Evolutionary conservation across 768 basidiomycete genomes (phyloP).

Genomic region (Boletus subparvulus): DNA sequence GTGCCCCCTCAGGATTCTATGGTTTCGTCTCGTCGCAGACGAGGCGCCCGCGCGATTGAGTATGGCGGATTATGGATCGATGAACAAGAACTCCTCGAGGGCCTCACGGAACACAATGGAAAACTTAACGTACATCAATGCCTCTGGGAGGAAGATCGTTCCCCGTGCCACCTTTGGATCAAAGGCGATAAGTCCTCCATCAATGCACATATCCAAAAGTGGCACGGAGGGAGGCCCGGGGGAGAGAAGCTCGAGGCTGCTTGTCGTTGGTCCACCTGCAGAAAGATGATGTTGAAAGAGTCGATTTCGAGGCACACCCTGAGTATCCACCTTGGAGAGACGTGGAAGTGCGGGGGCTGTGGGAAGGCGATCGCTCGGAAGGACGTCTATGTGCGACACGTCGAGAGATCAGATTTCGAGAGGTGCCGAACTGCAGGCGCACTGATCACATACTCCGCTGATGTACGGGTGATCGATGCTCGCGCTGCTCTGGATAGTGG

Average conservation of each 20-base stretch:
- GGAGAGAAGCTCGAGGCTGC: constrained; percentile 1
- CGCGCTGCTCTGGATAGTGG: constrained; percentile 6
- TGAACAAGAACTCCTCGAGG: constrained; percentile 9
- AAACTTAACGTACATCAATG: constrained; percentile 10
- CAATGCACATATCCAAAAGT: constrained; percentile 13
- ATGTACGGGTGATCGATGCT: constrained; percentile 1
- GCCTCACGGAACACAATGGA: background rate
- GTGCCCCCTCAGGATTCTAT: background rate
- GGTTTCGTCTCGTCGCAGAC: background rate
- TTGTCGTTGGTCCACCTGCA: constrained; percentile 11
- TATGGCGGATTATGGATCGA: constrained; percentile 12
- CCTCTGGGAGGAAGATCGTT: constrained; percentile 8
- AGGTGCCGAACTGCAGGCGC: constrained; percentile 8
- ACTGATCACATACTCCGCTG: constrained; percentile 8
- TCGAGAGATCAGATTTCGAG: background rate
- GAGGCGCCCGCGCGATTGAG: constrained; percentile 1
- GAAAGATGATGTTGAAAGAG: constrained; percentile 19
- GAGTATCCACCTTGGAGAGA: constrained; percentile 14
- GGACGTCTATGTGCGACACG: constrained; percentile 8
- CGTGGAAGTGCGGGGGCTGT: constrained; percentile 17
- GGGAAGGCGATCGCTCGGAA: constrained; percentile 6
- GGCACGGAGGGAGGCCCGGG: constrained; percentile 7
- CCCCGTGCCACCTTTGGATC: constrained; percentile 15
- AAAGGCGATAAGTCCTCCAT: constrained; percentile 15
- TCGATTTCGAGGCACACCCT: constrained; percentile 18